Conservation (phyloP, 2,329 filamentous ascomycete genomes). For the Cercospora sesami region DNA sequence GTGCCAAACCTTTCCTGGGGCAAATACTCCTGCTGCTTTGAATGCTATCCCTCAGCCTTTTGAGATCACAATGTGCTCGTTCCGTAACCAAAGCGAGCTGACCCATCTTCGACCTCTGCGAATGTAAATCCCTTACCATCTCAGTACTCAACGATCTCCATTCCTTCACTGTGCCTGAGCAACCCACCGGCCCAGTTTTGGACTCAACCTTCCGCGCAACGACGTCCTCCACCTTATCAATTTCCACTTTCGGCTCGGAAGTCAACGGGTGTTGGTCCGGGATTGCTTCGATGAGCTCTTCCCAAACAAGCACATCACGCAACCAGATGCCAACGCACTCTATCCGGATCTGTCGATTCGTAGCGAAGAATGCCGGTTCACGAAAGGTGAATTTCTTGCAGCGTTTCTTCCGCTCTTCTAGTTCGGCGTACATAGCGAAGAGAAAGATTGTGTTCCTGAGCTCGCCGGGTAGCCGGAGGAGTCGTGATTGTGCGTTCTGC, state of each 20-base stretch:
- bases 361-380: conserved; percentile 22
- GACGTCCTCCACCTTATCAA: neutral
- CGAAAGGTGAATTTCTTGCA: conserved; percentile 6
- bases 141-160: conserved; percentile 19
- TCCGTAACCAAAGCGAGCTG: conserved; percentile 21
- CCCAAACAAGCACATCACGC: conserved; percentile 25
- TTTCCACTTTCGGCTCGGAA: neutral
- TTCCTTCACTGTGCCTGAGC: neutral
- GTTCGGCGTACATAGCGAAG: conserved; percentile 24
- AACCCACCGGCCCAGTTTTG: neutral
- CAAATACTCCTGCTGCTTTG: conserved; percentile 25
- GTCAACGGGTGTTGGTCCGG: neutral
- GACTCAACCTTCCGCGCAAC: neutral
- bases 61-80: conserved; percentile 22
- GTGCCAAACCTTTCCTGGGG: conserved; percentile 25
- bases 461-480: conserved; percentile 24
- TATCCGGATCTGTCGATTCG: conserved; percentile 19
- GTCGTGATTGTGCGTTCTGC: conserved; percentile 23
- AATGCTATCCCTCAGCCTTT: conserved; percentile 19
- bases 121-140: conserved; percentile 17
- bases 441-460: conserved; percentile 25
- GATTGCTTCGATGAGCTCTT: conserved; percentile 18
- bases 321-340: conserved; percentile 27
- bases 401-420: conserved; percentile 18
- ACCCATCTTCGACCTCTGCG: conserved; percentile 15